Evolutionary conservation across 768 basidiomycete species (phyloP).

Genomic region (Pleurotus salmoneostramineus): DNA sequence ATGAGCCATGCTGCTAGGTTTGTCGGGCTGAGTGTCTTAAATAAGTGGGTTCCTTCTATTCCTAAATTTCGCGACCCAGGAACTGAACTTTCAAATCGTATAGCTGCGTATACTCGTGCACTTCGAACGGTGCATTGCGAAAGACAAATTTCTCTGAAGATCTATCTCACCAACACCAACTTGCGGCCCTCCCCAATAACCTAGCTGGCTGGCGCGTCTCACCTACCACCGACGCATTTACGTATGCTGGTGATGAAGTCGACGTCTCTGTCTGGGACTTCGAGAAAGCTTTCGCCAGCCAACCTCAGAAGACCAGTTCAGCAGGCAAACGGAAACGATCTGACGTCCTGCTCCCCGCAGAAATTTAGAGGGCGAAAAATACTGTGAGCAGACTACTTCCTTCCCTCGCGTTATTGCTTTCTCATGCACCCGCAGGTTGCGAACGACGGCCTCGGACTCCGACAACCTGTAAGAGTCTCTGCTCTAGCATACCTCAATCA

Average conservation of each 20-base stretch:
- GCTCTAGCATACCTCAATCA: conserved; percentile 55
- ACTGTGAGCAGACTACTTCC: conserved; percentile 28
- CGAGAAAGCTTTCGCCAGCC: conserved; percentile 42
- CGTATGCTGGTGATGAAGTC: conserved; percentile 85
- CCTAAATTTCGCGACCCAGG: not conserved
- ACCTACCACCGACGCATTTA: conserved; percentile 49
- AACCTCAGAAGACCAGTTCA: conserved; percentile 20
- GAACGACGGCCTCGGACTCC: conserved; percentile 72
- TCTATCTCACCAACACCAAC: conserved; percentile 19
- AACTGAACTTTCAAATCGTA: not conserved
- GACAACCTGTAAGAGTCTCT: conserved; percentile 76
- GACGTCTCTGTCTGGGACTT: conserved; percentile 79
- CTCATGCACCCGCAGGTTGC: conserved; percentile 42
- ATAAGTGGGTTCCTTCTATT: conserved; percentile 36
- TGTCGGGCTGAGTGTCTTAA: conserved; percentile 52
- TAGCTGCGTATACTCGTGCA: conserved; percentile 65
- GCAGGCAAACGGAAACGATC: conserved; percentile 57
- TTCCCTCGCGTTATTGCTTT: not conserved
- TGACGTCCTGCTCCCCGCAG: conserved; percentile 60
- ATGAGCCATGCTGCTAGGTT: conserved; percentile 49
- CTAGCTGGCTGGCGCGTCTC: conserved; percentile 67
- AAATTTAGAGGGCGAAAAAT: conserved; percentile 85
- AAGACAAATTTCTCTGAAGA: conserved; percentile 29
- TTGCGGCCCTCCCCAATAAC: conserved; percentile 57
- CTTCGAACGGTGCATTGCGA: conserved; percentile 71